Base-by-base conservation (phyloP, 495 filamentous ascomycete species). In the Physcia stellaris region DNA sequence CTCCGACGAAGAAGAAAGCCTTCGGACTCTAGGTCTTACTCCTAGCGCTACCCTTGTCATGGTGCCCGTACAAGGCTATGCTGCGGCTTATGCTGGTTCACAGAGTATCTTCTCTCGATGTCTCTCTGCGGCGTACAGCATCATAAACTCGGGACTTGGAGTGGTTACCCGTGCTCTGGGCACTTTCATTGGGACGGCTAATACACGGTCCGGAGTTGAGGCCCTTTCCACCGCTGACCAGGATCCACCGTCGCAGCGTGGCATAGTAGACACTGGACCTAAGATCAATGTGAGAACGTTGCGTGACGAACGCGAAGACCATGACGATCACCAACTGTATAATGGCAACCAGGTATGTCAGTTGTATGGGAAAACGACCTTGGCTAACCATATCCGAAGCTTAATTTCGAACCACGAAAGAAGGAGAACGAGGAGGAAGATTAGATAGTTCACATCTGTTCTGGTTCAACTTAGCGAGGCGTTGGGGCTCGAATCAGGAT, bases 11-110 rank as follows among this genome's bases (percentile, higher is more conserved):
- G 68, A 68, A 22, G 62, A 75, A 29, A 65, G 68, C 0, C 66
- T 94, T 0, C 54, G 60, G 10, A 72, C 77, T 2, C 62, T 94
- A 11, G 79, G 73, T 6, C 63, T 94, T 1, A 65, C 71, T 4
- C 85, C 88, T 0, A 82, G 71, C 1, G 80, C 85, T 2, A 96
- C 80, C 3, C 63, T 96, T 1, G 81, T 95, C 27, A 72, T 95
- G 38, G 67, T 92, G 2, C 80, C 82, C 0, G 71, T 80, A 2
- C 55, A 66, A 17, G 70, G 64, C 3, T 79, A 70, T 43, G 67
- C 68, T 0, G 60, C 70, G 4, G 79, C 80, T 0, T 87, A 88
- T 46, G 45, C 54, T 1, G 38, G 53, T 0, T 60, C 50, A 6
- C 46, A 56, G 7, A 61, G 66, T 30, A 36, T 73, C 2, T 61